Base-by-base conservation (phyloP, 768 basidiomycete species). In the Panus rudis region DNA sequence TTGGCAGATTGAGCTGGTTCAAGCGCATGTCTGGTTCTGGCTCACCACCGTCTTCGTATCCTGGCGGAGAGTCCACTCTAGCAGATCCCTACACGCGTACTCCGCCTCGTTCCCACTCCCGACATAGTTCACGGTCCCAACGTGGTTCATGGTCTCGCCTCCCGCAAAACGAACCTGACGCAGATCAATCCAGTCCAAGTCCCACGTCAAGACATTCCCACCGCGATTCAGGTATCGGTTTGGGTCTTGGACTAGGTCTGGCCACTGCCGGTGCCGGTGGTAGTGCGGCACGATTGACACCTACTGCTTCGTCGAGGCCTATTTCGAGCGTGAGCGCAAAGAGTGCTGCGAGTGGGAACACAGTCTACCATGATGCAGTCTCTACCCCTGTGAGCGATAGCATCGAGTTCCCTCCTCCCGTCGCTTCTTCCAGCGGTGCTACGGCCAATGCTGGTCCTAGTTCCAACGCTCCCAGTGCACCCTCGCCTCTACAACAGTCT, bases 1-100 rank as follows among this genome's bases (percentile, higher is more conserved):
- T 81, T 14, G 63, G 69, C 12, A 68, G 79, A 26, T 48, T 70
- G 46, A 81, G 78, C 50, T 84, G 82, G 81, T 80, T 85, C 58
- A 71, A 63, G 49, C 56, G 62, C 39, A 53, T 60, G 52, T 57
- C 50, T 6, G 51, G 50, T 21, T 21, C 50, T 8, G 41, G 40
- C 4, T 6, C 40, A 1, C n/a, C 44, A 5, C 32, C 44, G 2
- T 21, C 42, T 17, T 33, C 27, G 12, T 37, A 47, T 14, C 42
- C 26, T 1, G 41, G 38, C 4, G 46, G 39, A 7, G 41, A 43
- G 14, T 35, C 39, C n/a, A n/a, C n/a, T 17, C 8, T 17, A 7
- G 26, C 23, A 3, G 59, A 58, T 31, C 34, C 48, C 13, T 56
- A 58, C 47, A 58, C 59, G 1, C 56, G 55, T 28, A 52, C 59